Evolutionary conservation across 2,329 filamentous ascomycete genomes (phyloP), one percentile per base, ranked within the genome.

Genomic region (Xylariaceae sp.): DNA sequence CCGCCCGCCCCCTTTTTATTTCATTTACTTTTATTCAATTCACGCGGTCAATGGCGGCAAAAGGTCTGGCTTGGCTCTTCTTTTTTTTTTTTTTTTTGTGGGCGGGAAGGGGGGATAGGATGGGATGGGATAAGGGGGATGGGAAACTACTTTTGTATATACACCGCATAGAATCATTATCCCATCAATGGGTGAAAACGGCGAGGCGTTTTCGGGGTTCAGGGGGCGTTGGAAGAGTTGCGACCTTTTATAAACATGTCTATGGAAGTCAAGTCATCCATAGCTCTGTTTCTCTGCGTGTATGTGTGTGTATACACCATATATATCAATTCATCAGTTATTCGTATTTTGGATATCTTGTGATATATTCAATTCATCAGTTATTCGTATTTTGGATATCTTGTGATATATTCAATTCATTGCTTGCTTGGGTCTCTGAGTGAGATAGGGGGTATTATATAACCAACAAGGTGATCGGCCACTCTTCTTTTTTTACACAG

Each of bases 191-290:
- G 39, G 19, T 2, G n/a, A 40, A 56, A 41, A 39, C 46, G 54
- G 56, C 56, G 56, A 54, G 56, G 56, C 56, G 56, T 58, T 58
- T 47, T 29, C 45, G 50, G 50, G 19, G 19, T 19, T 19, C 19
- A 35, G 6, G 32, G 32, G 32, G 9, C 32, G 32, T 35, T 19
- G 19, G 32, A 35, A 9, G 32, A 35, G 9, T 35, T 35, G 19
- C 19, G 1, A 19, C 19, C 19, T 19, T 19, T 19, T 19, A 19
- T 19, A 19, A 19, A 19, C 1, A 19, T 19, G 19, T 19, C 19
- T 19, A 19, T 19, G 19, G 19, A 19, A 19, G 19, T 19, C 19
- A 19, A 19, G 19, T 19, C 19, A 19, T 19, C 19, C 19, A 19
- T 19, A 19, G 19, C 19, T 19, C 19, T 19, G 19, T 19, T 19